Evolutionary conservation across 306 rosid species (phyloP).

Genomic region (Ochetophila trinervis): DNA sequence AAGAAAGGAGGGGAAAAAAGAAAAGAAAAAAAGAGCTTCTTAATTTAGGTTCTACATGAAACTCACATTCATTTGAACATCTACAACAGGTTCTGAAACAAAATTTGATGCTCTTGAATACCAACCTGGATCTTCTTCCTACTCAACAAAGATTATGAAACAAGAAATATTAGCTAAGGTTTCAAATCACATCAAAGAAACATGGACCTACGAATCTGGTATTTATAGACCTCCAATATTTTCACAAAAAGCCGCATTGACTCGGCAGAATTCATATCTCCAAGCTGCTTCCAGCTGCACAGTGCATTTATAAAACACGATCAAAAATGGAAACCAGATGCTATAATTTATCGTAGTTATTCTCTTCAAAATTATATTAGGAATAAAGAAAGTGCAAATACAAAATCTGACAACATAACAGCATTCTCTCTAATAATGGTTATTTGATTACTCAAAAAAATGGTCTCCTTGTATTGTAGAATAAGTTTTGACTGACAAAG

Average conservation of each 20-base stretch:
- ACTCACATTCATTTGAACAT: conserved; percentile 86
- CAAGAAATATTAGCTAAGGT: conserved; percentile 26
- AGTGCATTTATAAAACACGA: conserved; percentile 20
- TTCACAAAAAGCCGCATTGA: conserved; percentile 98
- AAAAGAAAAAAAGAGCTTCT: not conserved
- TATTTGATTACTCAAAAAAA: too few relatives aligned
- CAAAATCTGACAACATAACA: not conserved
- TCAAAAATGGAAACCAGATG: not conserved
- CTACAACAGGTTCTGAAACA: conserved; percentile 72
- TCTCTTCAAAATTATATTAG: too few relatives aligned
- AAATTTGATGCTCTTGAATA: conserved; percentile 85
- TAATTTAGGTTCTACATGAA: conserved; percentile 1
- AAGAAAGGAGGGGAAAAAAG: not conserved
- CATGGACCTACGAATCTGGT: conserved; percentile 12
- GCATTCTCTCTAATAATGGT: too few relatives aligned
- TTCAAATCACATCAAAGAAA: conserved; percentile 13
- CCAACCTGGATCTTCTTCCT: conserved; percentile 99
- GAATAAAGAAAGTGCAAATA: not conserved
- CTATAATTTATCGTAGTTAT: too few relatives aligned
- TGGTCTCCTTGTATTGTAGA: not conserved
- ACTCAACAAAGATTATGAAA: conserved; percentile 21
- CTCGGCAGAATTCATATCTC: conserved; percentile 76
- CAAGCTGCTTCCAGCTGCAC: conserved; percentile 97
- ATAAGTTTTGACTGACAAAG: not conserved
- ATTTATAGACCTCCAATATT: conserved; percentile 74